Evolutionary conservation across 2,329 filamentous ascomycete genomes (phyloP), one percentile per base, ranked within the genome.

Genomic region (Ceratocystis eucalypticola): DNA sequence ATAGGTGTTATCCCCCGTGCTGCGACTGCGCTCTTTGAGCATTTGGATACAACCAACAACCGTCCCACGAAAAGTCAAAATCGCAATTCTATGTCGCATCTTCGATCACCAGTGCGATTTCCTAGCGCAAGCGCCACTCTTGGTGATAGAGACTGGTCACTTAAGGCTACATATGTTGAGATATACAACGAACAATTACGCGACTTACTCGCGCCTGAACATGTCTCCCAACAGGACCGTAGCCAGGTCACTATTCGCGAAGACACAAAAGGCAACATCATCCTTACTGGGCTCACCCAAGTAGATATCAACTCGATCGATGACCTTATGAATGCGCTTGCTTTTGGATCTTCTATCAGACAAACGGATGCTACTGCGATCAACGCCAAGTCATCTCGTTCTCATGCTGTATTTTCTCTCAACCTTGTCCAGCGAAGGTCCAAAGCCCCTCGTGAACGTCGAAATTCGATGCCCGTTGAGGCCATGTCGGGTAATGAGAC

Each of bases 151-250:
- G 88, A 82, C 69, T 99, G 94, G 94, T 88, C 90, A 64, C 79
- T 99, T 72, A 96, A 89, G 75, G 94, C 93, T 10, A 96, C 92
- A 0, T 96, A 96, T 73, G 89, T 96, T 69, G 84, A 97, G 80
- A 99, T 99, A 70, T 99, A 99, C 79, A 97, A 99, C 73, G 94
- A 99, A 76, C 89, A 95, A 73, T 80, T 97, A 37, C 87, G 94
- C 71, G 94, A 99, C 79, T 81, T 99, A 17, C 81, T 99, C 45
- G 78, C 96, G 3, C 85, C 91, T 0, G 93, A 96, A 59, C 76
- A 85, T 59, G 82, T 87, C 0, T 84, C 88, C 0, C 71, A 77
- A 5, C 77, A 81, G 69, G 93, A 97, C 72, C 86, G 94, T 68
- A 82, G 82, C 64, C 81, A 82, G 37, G 92, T 99, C n/a, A 88